Conservation (phyloP, 345 rosid species). For the Ceriops decandra region DNA sequence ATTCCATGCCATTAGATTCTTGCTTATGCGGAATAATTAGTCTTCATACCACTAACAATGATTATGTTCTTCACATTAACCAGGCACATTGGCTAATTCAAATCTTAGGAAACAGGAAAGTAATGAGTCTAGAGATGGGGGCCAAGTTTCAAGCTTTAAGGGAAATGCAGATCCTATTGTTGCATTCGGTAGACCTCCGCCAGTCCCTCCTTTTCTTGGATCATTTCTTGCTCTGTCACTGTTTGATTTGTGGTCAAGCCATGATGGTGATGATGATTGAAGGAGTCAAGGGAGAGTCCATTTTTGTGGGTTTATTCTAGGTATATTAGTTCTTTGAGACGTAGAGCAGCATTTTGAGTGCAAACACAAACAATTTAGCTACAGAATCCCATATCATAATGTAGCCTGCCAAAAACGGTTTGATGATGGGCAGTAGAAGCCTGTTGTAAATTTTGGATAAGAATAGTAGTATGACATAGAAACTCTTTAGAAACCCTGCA, state of each 20-base stretch:
- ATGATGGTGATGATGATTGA: slow-evolving; percentile 39
- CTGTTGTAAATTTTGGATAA: slow-evolving; percentile 34
- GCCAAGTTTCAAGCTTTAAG: neutral
- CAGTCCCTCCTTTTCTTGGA: slow-evolving; percentile 45
- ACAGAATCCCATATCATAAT: slow-evolving; percentile 39
- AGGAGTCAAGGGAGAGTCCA: neutral
- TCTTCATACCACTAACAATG: neutral
- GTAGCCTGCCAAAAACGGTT: slow-evolving; percentile 47
- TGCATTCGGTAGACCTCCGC: slow-evolving; percentile 59
- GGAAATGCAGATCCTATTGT: slow-evolving; percentile 44
- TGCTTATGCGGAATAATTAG: neutral
- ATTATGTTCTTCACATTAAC: neutral
- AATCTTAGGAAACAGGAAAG: slow-evolving; percentile 39
- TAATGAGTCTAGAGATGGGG: slow-evolving; percentile 17
- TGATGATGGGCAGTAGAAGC: slow-evolving; percentile 45
- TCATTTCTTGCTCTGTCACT: slow-evolving; percentile 51
- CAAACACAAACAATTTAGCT: slow-evolving; percentile 30
- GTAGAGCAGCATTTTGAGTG: slow-evolving; percentile 33
- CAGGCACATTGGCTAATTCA: slow-evolving; percentile 41
- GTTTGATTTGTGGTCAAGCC: slow-evolving; percentile 44
- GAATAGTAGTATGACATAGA: slow-evolving; percentile 38
- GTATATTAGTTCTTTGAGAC: slow-evolving; percentile 37
- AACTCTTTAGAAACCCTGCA: slow-evolving; percentile 71
- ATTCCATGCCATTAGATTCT: neutral
- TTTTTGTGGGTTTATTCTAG: slow-evolving; percentile 20